Evolutionary conservation across 257 asterid genomes (phyloP).

Genomic region (Jasminum sambac): DNA sequence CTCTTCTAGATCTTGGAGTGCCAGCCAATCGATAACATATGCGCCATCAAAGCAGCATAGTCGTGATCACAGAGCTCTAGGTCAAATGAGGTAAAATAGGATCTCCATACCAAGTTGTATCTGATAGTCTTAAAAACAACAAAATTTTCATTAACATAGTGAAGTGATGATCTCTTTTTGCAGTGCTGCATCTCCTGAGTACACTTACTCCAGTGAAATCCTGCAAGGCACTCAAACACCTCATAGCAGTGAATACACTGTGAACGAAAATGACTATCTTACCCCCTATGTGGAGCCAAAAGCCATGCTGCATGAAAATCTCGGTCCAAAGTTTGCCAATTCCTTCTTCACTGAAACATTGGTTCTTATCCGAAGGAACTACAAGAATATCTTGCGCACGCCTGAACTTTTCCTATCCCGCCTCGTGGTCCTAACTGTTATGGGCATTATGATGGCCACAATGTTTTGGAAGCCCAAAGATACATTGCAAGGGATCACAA

Average conservation of each 20-base stretch:
- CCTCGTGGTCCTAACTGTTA: slow-evolving; percentile 64
- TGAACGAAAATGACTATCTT: slow-evolving; percentile 72
- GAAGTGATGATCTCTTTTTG: not conserved
- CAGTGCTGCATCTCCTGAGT: slow-evolving; percentile 55
- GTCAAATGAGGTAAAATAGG: slow-evolving; percentile 44
- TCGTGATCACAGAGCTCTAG: slow-evolving; percentile 31
- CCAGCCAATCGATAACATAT: slow-evolving; percentile 44
- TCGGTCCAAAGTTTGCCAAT: slow-evolving; percentile 63
- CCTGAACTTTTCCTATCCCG: slow-evolving; percentile 88
- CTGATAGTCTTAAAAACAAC: not conserved
- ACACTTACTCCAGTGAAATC: slow-evolving; percentile 58
- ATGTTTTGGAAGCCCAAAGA: slow-evolving; percentile 64
- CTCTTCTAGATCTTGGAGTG: slow-evolving; percentile 62
- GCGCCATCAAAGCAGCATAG: slow-evolving; percentile 59
- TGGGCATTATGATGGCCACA: slow-evolving; percentile 93
- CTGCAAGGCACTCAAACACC: slow-evolving; percentile 67
- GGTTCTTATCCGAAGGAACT: slow-evolving; percentile 76
- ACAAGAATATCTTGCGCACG: slow-evolving; percentile 72
- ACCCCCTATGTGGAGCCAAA: slow-evolving; percentile 40
- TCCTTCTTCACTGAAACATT: slow-evolving; percentile 72
- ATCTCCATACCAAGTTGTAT: not conserved
- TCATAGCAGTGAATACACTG: slow-evolving; percentile 70
- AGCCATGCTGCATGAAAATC: slow-evolving; percentile 27
- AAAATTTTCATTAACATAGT: not conserved
- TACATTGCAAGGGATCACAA: slow-evolving; percentile 60